These are phyloP conservation scores for Bjerkandera adusta DNA, from an alignment of 1,284 basidiomycete genomes.

Conservation along the genomic window DNA sequence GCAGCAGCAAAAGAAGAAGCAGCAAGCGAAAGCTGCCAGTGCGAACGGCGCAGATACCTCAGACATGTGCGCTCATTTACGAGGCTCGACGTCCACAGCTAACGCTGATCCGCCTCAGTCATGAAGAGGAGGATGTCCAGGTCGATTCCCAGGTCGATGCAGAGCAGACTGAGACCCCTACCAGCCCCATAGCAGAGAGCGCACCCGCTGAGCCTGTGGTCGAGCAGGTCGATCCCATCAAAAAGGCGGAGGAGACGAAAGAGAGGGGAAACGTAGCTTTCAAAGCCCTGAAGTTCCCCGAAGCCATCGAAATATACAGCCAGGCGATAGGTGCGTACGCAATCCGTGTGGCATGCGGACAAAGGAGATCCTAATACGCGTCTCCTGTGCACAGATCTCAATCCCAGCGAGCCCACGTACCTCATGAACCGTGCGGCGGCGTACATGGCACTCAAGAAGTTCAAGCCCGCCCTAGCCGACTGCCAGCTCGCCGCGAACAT, in stretches of 20 bases:
- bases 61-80: constrained; percentile 14
- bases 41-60: constrained; percentile 18
- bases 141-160: constrained; percentile 18
- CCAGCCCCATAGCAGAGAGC: not conserved
- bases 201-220: constrained; percentile 9
- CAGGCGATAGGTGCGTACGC: constrained; percentile 58
- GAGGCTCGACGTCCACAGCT: constrained; percentile 13
- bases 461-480: constrained; percentile 71
- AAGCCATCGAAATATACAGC: constrained; percentile 77
- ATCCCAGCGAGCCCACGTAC: constrained; percentile 71
- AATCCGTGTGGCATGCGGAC: not conserved
- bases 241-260: constrained; percentile 59
- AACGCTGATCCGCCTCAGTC: constrained; percentile 12
- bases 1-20: constrained; percentile 30
- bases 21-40: constrained; percentile 20
- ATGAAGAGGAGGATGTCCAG: constrained; percentile 20
- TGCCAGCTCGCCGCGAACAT: constrained; percentile 73
- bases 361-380: constrained; percentile 1
- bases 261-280: constrained; percentile 76
- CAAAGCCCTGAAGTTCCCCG: constrained; percentile 61
- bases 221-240: constrained; percentile 21
- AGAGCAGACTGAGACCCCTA: not conserved
- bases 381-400: constrained; percentile 44
- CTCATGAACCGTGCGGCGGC: constrained; percentile 86
- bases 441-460: constrained; percentile 79